Conservation (phyloP, 192 early-diverging fungal genomes). For the Mortierella hygrophila region DNA sequence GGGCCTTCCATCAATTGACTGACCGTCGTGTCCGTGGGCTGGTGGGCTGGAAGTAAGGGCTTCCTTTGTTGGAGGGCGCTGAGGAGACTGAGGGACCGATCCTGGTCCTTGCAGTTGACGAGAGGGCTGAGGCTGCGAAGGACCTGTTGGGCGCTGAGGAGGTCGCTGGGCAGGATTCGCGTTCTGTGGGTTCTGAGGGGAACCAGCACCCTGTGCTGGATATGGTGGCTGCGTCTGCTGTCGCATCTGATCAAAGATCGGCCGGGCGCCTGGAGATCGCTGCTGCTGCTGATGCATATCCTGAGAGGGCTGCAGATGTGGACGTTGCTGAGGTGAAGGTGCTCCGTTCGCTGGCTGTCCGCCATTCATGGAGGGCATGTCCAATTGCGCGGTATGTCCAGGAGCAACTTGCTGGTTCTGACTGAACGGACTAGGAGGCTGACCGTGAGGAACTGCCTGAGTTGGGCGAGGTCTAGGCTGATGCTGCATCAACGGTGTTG, state of each 20-base stretch:
- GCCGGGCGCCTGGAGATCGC: slow-evolving; percentile 32
- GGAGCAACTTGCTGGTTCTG: neutral
- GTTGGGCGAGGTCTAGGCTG: slow-evolving; percentile 41
- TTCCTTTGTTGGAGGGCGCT: neutral
- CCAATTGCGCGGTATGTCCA: slow-evolving; percentile 2
- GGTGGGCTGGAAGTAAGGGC: neutral
- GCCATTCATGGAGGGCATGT: neutral
- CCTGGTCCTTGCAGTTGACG: slow-evolving; percentile 22
- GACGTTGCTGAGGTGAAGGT: neutral
- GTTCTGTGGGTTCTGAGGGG: slow-evolving; percentile 13
- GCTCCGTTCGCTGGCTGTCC: slow-evolving; percentile 1
- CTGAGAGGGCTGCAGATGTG: neutral
- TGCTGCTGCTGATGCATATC: slow-evolving; percentile 21
- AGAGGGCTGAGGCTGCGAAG: slow-evolving; percentile 17
- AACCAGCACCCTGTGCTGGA: neutral
- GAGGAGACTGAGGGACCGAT: slow-evolving; percentile 8
- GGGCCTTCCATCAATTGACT: neutral
- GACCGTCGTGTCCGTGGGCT: neutral
- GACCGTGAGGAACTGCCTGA: slow-evolving; percentile 25
- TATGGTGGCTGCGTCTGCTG: slow-evolving; percentile 20
- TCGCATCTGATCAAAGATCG: slow-evolving; percentile 49
- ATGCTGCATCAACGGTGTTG: slow-evolving; percentile 21
- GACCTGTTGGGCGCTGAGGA: slow-evolving; percentile 28
- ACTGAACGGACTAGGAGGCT: slow-evolving; percentile 1
- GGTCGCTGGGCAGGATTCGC: slow-evolving; percentile 29